phyloP scores from a whole-genome alignment of 2,329 filamentous ascomycete genomes.

The Diaporthe helianthi region DNA sequence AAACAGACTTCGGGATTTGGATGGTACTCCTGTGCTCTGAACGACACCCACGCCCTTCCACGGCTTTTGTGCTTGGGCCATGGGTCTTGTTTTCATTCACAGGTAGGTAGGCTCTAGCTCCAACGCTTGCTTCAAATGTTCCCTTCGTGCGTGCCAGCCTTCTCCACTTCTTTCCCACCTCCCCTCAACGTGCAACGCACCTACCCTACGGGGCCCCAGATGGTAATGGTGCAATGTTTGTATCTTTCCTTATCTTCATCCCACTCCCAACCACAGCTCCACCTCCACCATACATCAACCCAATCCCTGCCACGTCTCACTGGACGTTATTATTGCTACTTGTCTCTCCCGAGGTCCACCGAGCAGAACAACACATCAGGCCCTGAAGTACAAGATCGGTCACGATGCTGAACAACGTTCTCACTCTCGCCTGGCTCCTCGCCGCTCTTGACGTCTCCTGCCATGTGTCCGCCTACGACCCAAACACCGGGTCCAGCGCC shows the following conservation, averaged over 20 bases:
- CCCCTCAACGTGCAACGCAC: neutral
- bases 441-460: neutral
- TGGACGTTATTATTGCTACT: neutral
- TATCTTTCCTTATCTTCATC: neutral
- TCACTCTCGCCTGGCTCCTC: neutral
- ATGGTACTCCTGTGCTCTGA: neutral
- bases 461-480: conserved; percentile 1
- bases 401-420: neutral
- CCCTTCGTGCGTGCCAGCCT: neutral
- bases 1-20: neutral
- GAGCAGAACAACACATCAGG: neutral
- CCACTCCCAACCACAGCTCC: neutral
- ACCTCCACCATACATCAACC: neutral
- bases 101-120: neutral
- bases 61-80: neutral
- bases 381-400: too few relatives aligned
- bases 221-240: conserved; percentile 1
- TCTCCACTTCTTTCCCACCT: neutral
- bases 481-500: conserved; percentile 8
- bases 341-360: too few relatives aligned
- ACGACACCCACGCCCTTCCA: neutral
- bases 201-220: neutral
- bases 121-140: neutral
- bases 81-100: neutral
- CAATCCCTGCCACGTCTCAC: neutral